A percentile compares a stretch with the other conserved stretches of the same genome.
Evolutionary conservation across 1,284 basidiomycete species (phyloP).

Genomic region (Papiliotrema flavescens): DNA sequence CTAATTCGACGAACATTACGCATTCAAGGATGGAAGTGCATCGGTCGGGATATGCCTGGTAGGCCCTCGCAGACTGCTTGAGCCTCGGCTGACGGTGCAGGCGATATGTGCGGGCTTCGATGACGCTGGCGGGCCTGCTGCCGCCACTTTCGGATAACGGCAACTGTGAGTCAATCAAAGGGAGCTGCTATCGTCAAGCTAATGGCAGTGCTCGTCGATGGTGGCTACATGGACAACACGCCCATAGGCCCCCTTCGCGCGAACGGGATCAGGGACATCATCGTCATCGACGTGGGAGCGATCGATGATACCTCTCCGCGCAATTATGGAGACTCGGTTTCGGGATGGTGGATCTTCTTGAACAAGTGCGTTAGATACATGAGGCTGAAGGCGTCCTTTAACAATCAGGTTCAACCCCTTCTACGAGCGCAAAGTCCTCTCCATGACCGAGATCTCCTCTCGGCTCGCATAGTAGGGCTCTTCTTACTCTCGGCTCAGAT

Average conservation of each 20-base stretch:
- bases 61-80: slow-evolving; percentile 29
- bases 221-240: slow-evolving; percentile 90
- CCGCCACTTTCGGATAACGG: slow-evolving; percentile 95
- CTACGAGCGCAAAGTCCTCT: slow-evolving; percentile 74
- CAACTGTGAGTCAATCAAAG: slow-evolving; percentile 54
- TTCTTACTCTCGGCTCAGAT: background rate
- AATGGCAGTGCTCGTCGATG: slow-evolving; percentile 72
- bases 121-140: slow-evolving; percentile 92
- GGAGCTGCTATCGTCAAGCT: slow-evolving; percentile 23
- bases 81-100: slow-evolving; percentile 22
- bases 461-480: slow-evolving; percentile 83
- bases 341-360: slow-evolving; percentile 93
- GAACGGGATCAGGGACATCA: slow-evolving; percentile 87
- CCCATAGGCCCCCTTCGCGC: slow-evolving; percentile 87
- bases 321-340: slow-evolving; percentile 90
- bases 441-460: slow-evolving; percentile 94
- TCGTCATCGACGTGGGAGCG: slow-evolving; percentile 91
- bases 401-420: slow-evolving; percentile 65
- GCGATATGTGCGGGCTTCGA: slow-evolving; percentile 76
- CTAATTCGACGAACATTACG: slow-evolving; percentile 98
- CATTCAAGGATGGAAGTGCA: slow-evolving; percentile 97
- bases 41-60: slow-evolving; percentile 92
- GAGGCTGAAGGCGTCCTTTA: slow-evolving; percentile 27
- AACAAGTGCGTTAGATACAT: slow-evolving; percentile 67
- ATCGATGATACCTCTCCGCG: slow-evolving; percentile 95